Base-by-base conservation (phyloP, 257 asterid genomes). In the Ajuga chamaepitys region DNA sequence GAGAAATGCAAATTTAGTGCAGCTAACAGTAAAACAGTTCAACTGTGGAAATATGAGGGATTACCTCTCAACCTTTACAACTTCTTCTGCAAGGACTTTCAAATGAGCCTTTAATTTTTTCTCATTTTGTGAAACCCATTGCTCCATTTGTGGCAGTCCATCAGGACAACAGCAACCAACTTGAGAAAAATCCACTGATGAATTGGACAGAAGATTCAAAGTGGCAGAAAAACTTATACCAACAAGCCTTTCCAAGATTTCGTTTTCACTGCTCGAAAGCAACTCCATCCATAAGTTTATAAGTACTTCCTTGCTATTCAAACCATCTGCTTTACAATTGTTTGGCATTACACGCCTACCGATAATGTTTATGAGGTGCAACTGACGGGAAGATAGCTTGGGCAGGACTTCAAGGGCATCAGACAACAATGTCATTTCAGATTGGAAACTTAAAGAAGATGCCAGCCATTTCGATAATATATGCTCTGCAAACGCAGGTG, bases 141-240 rank as follows among this genome's bases (percentile, higher is more conserved):
- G 88, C 85, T 74, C 80, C 97, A 93, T 83, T 78, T 86, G 96
- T 38, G 78, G 75, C 65, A 74, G 68, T 61, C 92, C 99, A 73
- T 75, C 66, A 17, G 83, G 89, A 71, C 30, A 35, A 88, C 91
- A 79, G 60, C 64, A 37, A 58, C 79, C 82, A 70, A 37, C 41
- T 62, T 64, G 56, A 52, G 13, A 25, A 59, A 40, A 54, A 18
- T 75, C 69, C 17, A 62, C 51, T 38, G 77, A 56, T 2, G 74
- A 67, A 66, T 60, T 52, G 26, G 87, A 77, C 53, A 59, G 52
- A 12, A 51, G 50, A 66, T 46, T 76, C 57, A 78, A 69, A 69
- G 58, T 26, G 28, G 78, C 81, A 11, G 86, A 84, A 64, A 84
- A 81, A 66, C 76, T 79, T 17, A 74, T 37, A 62, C 84, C 71